phyloP scores from a whole-genome alignment of 176 grass and related monocot genomes.

The Triticum turgidum region DNA sequence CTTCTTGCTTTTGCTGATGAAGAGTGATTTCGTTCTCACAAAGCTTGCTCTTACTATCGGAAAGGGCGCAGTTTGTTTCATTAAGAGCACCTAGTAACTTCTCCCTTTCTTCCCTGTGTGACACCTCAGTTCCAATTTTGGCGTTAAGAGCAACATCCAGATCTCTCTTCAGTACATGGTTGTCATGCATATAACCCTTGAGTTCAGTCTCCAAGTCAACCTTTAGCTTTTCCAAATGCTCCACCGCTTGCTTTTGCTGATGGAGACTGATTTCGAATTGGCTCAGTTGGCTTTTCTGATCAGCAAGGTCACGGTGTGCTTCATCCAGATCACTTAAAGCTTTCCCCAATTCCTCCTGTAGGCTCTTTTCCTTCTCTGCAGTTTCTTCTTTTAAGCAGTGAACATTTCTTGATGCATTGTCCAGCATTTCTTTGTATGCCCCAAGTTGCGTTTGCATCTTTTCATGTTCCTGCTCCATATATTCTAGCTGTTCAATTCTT shows the following conservation, averaged over 20 bases:
- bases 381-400: slow-evolving; percentile 52
- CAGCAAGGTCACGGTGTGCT: slow-evolving; percentile 49
- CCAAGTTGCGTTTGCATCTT: slow-evolving; percentile 49
- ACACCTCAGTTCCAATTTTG: slow-evolving; percentile 34
- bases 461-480: slow-evolving; percentile 42
- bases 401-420: slow-evolving; percentile 40
- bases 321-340: slow-evolving; percentile 42
- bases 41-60: slow-evolving; percentile 32
- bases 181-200: slow-evolving; percentile 43
- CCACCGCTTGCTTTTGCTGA: slow-evolving; percentile 37
- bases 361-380: slow-evolving; percentile 53
- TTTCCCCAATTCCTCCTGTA: slow-evolving; percentile 42
- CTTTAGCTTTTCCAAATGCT: slow-evolving; percentile 47
- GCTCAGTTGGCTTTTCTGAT: slow-evolving; percentile 36
- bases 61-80: slow-evolving; percentile 33
- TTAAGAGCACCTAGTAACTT: slow-evolving; percentile 11
- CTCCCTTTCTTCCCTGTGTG: slow-evolving; percentile 42
- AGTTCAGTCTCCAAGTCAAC: slow-evolving; percentile 37
- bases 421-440: slow-evolving; percentile 59
- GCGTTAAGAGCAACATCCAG: slow-evolving; percentile 37
- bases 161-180: slow-evolving; percentile 20
- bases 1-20: slow-evolving; percentile 27
- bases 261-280: slow-evolving; percentile 38
- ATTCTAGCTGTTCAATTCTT: slow-evolving; percentile 52
- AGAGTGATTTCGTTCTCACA: slow-evolving; percentile 18